Evolutionary conservation across 192 early-diverging fungal genomes (phyloP), one percentile per base, ranked within the genome.

Genomic region (Coemansia sp.): DNA sequence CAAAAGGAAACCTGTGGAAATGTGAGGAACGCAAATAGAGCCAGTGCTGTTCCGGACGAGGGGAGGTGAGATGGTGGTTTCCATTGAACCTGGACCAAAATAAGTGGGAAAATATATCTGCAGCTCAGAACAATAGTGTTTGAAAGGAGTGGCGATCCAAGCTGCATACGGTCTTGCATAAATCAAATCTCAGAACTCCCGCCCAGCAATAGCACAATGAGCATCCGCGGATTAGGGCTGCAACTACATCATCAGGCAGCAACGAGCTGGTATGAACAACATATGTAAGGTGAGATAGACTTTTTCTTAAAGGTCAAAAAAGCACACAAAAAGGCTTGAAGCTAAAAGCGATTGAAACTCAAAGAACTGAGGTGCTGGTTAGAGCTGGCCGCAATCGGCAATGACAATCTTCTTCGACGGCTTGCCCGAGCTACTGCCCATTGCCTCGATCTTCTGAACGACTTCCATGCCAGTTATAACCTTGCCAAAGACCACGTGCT

Each of bases 401-500:
- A 86, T 70, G 20, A 87, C 84, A 25, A 81, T 81, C 33, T 82
- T 67, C 45, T 77, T 51, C n/a, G 91, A 90, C 33, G 82, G 83
- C 63, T 93, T 90, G 59, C 77, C 73, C 6, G 29, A 48, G 7
- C 62, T 67, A 39, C 66, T 82, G 31, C 81, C 75, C 21, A 83
- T 72, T 34, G 83, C 72, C 75, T 96, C 94, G 48, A 96, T 86
- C 28, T 74, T 59, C 46, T 92, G 86, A 29, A 96, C 89, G 15
- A 97, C 67, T 25, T 85, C 86, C 80, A 91, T 88, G 56, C 92
- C 94, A 66, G 90, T 84, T 7, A 84, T 45, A 6, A 92, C 91
- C 61, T 85, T 84, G 66, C 91, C 91, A 73, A 91, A 92, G 4
- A 92, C 87, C n/a, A 92, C 91, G 61, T 92, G 91, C 61, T 86